Percentiles rank a stretch among this genome's conserved stretches.
These are phyloP conservation scores for Fusarium proliferatum DNA, from an alignment of 2,329 filamentous ascomycete species.

Conservation along the genomic window DNA sequence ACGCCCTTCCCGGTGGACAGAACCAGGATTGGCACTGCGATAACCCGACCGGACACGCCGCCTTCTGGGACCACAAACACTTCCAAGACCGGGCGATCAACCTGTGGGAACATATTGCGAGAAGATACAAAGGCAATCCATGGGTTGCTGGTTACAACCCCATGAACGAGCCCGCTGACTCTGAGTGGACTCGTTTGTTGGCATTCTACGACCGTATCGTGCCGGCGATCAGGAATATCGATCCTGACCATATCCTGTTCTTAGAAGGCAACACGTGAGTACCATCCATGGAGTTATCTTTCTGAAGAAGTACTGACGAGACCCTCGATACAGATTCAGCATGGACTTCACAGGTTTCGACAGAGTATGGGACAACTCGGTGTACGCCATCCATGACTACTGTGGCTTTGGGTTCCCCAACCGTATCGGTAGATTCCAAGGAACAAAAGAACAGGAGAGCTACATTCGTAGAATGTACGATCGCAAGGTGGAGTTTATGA, in stretches of 20 bases:
- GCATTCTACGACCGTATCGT: slow-evolving; percentile 55
- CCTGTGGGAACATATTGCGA: slow-evolving; percentile 56
- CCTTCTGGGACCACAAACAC: slow-evolving; percentile 59
- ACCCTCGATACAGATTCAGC: slow-evolving; percentile 33
- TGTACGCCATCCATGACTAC: slow-evolving; percentile 66
- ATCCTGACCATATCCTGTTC: slow-evolving; percentile 61
- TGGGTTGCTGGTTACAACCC: slow-evolving; percentile 56
- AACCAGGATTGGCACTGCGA: slow-evolving; percentile 61
- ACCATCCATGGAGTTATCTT: fast-evolving
- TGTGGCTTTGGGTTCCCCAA: slow-evolving; percentile 61
- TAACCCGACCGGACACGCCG: slow-evolving; percentile 51
- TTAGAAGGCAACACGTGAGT: slow-evolving; percentile 60
- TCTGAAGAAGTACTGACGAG: fast-evolving
- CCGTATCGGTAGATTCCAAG: slow-evolving; percentile 51
- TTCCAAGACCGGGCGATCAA: slow-evolving; percentile 57
- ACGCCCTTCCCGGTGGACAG: slow-evolving; percentile 58
- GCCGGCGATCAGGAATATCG: slow-evolving; percentile 51
- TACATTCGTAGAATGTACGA: slow-evolving; percentile 48
- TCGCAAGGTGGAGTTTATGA: slow-evolving; percentile 58
- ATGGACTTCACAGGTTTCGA: slow-evolving; percentile 47
- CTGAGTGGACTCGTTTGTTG: slow-evolving; percentile 49
- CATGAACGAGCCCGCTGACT: slow-evolving; percentile 48
- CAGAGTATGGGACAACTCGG: slow-evolving; percentile 56
- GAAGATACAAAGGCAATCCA: slow-evolving; percentile 54
- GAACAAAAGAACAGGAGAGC: slow-evolving; percentile 52